A percentile compares a stretch with the other conserved stretches of the same genome.
phyloP scores from a whole-genome alignment of 305 asterid genomes.

The Nicotiana rustica region DNA sequence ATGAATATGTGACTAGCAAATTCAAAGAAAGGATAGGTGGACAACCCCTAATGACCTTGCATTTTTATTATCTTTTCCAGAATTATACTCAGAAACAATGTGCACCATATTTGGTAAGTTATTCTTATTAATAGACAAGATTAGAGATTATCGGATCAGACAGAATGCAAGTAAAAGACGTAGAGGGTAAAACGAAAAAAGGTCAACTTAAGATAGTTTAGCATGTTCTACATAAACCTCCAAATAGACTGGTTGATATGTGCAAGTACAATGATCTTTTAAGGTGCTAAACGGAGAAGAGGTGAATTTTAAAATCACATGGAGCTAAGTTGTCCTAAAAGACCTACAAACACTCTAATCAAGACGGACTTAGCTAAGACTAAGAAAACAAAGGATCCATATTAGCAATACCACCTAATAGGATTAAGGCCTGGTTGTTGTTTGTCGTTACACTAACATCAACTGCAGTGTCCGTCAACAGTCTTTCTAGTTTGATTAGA shows the following conservation, averaged over 20 bases:
- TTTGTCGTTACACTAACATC: not conserved
- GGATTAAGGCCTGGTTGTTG: not conserved
- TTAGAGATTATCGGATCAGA: not conserved
- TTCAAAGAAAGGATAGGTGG: slow-evolving; percentile 20
- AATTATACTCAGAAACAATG: slow-evolving; percentile 14
- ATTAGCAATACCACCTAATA: not conserved
- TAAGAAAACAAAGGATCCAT: slow-evolving; percentile 15
- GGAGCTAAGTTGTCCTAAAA: not conserved
- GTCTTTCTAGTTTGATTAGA: slow-evolving; percentile 25
- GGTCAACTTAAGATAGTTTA: not conserved
- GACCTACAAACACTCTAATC: slow-evolving; percentile 14
- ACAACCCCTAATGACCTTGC: not conserved
- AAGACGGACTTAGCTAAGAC: not conserved
- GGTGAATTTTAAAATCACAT: not conserved
- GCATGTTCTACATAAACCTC: not conserved
- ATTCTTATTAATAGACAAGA: slow-evolving; percentile 1
- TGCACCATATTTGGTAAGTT: not conserved
- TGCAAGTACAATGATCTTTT: not conserved
- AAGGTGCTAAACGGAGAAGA: slow-evolving; percentile 2
- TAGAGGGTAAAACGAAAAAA: not conserved
- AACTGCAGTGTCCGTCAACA: not conserved
- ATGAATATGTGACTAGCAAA: slow-evolving; percentile 18
- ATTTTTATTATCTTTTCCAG: not conserved
- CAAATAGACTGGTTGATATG: not conserved
- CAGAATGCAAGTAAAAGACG: slow-evolving; percentile 21